phyloP scores from a whole-genome alignment of 2,329 filamentous ascomycete genomes.

The Delphinella strobiligena region DNA sequence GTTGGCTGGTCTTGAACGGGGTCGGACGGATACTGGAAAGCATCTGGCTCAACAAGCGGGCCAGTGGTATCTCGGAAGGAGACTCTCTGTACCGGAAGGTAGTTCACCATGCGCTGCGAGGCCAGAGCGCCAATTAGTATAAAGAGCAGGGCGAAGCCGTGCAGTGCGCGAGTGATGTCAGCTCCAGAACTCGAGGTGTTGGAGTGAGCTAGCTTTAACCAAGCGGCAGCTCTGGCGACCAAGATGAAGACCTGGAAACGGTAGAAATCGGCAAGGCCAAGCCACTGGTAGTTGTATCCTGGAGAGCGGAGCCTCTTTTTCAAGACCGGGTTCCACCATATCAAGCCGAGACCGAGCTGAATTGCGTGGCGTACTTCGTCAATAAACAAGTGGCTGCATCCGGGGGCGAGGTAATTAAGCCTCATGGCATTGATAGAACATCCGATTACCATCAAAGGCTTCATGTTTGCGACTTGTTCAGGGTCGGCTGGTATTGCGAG shows the following conservation, averaged over 20 bases:
- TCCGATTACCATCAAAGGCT: conserved; percentile 6
- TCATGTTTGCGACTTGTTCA: conserved; percentile 4
- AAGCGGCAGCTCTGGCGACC: conserved; percentile 37
- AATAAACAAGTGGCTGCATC: conserved; percentile 15
- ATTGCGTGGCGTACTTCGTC: conserved; percentile 15
- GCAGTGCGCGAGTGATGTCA: conserved; percentile 30
- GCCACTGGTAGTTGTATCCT: conserved; percentile 15
- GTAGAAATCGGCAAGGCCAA: conserved; percentile 49
- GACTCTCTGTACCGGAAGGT: conserved; percentile 4
- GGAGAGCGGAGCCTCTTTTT: conserved; percentile 17
- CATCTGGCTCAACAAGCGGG: conserved; percentile 9
- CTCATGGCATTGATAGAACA: conserved; percentile 11
- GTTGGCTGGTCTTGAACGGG: conserved; percentile 19
- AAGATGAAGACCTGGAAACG: conserved; percentile 50
- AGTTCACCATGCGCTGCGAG: conserved; percentile 8
- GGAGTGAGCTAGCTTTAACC: conserved; percentile 19
- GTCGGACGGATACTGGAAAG: conserved; percentile 23
- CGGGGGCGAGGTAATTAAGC: conserved; percentile 10
- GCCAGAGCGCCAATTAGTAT: conserved; percentile 27
- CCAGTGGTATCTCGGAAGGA: conserved; percentile 7
- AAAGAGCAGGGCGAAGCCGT: conserved; percentile 42
- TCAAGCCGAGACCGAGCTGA: conserved; percentile 12
- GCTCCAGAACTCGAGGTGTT: conserved; percentile 5
- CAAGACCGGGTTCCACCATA: conserved; percentile 23
- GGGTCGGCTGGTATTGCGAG: conserved; percentile 6